A percentile compares a stretch with the other conserved stretches of the same genome.
phyloP scores from a whole-genome alignment of 2,329 filamentous ascomycete genomes.

The Monosporascus cannonballus region DNA sequence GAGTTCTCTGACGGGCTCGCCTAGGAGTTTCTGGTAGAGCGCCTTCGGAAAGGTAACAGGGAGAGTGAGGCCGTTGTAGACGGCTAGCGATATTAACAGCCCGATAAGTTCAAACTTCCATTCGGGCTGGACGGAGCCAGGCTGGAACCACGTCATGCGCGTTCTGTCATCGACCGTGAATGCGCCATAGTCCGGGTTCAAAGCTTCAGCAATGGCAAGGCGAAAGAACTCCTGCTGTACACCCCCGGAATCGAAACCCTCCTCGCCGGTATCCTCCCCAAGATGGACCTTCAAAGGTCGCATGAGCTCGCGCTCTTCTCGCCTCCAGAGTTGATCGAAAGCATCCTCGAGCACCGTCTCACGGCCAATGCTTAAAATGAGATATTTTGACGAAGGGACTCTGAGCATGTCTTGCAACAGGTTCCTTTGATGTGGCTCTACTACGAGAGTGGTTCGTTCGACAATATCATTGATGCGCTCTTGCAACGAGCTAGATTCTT shows the following conservation, averaged over 20 bases:
- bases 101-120: slow-evolving; percentile 92
- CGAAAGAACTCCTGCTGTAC: slow-evolving; percentile 97
- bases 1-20: slow-evolving; percentile 60
- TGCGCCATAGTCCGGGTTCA: slow-evolving; percentile 71
- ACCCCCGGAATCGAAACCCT: slow-evolving; percentile 88
- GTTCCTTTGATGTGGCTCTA: slow-evolving; percentile 51
- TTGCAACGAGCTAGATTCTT: slow-evolving; percentile 57
- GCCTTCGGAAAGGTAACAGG: slow-evolving; percentile 83
- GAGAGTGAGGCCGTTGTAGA: slow-evolving; percentile 89
- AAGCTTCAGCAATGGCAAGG: slow-evolving; percentile 70
- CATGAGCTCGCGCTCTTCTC: slow-evolving; percentile 74
- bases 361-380: slow-evolving; percentile 64
- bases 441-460: slow-evolving; percentile 47
- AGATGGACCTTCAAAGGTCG: slow-evolving; percentile 84
- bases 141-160: slow-evolving; percentile 81
- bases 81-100: slow-evolving; percentile 77
- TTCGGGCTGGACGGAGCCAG: slow-evolving; percentile 71
- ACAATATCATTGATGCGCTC: slow-evolving; percentile 52
- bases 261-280: slow-evolving; percentile 74
- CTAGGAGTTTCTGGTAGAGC: slow-evolving; percentile 75
- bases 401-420: slow-evolving; percentile 58
- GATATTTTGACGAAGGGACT: slow-evolving; percentile 62
- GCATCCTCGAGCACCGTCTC: slow-evolving; percentile 64
- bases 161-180: slow-evolving; percentile 75
- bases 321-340: slow-evolving; percentile 84